Evolutionary conservation across 352 stramenopile species (phyloP), one percentile per base, ranked within the genome.

Genomic region (Globisporangium nodosum): DNA sequence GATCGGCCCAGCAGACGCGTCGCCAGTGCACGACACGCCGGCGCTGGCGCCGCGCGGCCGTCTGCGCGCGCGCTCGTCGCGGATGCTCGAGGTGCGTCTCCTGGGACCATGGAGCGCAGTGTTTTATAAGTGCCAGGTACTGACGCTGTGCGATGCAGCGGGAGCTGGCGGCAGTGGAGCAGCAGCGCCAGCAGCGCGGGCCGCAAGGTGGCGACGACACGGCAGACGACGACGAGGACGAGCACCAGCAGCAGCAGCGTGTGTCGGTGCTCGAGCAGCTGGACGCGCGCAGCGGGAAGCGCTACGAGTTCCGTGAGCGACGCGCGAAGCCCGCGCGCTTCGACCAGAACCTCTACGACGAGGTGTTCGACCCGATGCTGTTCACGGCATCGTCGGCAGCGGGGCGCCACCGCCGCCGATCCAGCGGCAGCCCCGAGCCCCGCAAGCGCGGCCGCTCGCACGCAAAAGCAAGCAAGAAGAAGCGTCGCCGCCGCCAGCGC

Each of bases 281-380:
- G 7, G 63, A 52, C 18, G 24, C 16, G 37, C 40, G 33, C 60
- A 33, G 18, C 53, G 43, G 37, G 0, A 49, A 48, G n/a, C 75
- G 75, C 20, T 87, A 87, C 40, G 64, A 75, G 33, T 72, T 91
- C 20, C 81, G 81, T 21, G 70, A 79, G 48, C 75, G 81, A 0
- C 68, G 70, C 9, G 42, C 67, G 4, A 87, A 87, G 47, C 73
- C 81, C n/a, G 65, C 74, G 27, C 77, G 70, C 16, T 88, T 88
- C 61, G 77, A 89, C 35, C 66, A 77, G 52, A 75, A 65, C 43
- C 58, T 89, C 12, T 91, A 88, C 65, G 78, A 91, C 57, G 77
- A 89, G 45, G 75, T 88, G 31, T 91, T 91, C 33, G 66, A 68
- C 18, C 63, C 68, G 15, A 67, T 69, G 52, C 39, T 49, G 16